Evolutionary conservation across 2,329 filamentous ascomycete species (phyloP).

Genomic region (Lomentospora prolificans): DNA sequence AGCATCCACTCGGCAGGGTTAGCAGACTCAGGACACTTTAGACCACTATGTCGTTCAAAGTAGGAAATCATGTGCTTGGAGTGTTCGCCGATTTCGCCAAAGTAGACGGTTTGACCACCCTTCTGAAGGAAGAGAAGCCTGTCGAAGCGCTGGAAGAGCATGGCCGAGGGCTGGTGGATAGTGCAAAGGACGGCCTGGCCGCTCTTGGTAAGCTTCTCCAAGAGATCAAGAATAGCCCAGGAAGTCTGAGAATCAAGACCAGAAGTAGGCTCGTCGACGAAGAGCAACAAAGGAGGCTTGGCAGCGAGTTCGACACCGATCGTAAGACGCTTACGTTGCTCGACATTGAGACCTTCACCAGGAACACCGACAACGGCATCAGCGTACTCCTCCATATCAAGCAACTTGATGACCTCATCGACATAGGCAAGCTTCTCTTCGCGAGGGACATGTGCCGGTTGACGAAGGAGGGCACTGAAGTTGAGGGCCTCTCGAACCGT

Average conservation of each 20-base stretch:
- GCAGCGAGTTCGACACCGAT: conserved; percentile 95
- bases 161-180: conserved; percentile 93
- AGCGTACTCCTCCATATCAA: conserved; percentile 85
- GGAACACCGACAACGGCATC: conserved; percentile 86
- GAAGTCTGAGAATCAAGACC: conserved; percentile 90
- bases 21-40: conserved; percentile 52
- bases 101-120: conserved; percentile 72
- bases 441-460: conserved; percentile 62
- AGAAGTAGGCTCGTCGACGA: conserved; percentile 90
- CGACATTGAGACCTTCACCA: conserved; percentile 71
- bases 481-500: conserved; percentile 82
- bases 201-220: conserved; percentile 81
- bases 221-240: conserved; percentile 80
- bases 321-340: conserved; percentile 67
- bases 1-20: conserved; percentile 82
- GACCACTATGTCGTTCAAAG: conserved; percentile 64
- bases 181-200: conserved; percentile 94
- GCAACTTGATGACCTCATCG: conserved; percentile 78
- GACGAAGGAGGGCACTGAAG: conserved; percentile 78
- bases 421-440: conserved; percentile 80
- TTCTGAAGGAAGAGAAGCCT: conserved; percentile 67
- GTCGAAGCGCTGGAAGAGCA: conserved; percentile 88
- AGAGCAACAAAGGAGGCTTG: conserved; percentile 79
- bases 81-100: conserved; percentile 66
- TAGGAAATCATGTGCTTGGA: conserved; percentile 60